Evolutionary conservation across 805 yeast species (phyloP).

Genomic region (Dipodascopsis uninucleata): DNA sequence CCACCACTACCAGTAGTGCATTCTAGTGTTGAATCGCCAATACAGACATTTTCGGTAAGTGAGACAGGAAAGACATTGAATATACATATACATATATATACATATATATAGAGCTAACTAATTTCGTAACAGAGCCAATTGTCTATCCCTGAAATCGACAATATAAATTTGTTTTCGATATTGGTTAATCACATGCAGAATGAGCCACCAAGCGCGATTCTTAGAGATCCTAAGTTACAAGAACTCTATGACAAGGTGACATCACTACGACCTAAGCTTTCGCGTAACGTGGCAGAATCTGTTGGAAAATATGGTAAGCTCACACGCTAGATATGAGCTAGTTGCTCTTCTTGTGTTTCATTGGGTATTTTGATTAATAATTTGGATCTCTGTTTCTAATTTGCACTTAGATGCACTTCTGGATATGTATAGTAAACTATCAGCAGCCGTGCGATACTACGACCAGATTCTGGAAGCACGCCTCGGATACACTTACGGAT

Average conservation of each 20-base stretch:
- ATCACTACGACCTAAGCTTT: constrained; percentile 65
- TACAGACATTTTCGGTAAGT: too few relatives aligned
- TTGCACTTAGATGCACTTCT: constrained; percentile 45
- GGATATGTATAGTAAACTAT: constrained; percentile 73
- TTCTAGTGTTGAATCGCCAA: too few relatives aligned
- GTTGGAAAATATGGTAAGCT: constrained; percentile 50
- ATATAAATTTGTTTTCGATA: constrained; percentile 65
- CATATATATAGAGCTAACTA: background rate
- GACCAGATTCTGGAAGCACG: constrained; percentile 62
- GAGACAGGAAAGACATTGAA: background rate
- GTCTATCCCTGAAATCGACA: constrained; percentile 62
- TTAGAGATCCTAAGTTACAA: constrained; percentile 49
- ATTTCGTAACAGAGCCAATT: constrained; percentile 34
- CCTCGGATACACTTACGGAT: constrained; percentile 21
- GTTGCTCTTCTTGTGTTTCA: background rate
- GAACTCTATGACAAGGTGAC: constrained; percentile 58
- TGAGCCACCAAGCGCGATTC: constrained; percentile 45
- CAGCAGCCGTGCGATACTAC: constrained; percentile 70
- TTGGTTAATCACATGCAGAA: constrained; percentile 52
- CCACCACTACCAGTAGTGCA: too few relatives aligned
- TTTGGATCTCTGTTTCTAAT: background rate
- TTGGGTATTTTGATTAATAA: background rate
- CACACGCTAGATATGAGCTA: too few relatives aligned
- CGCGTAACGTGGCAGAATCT: constrained; percentile 54
- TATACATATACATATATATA: background rate